Evolutionary conservation across 2,329 filamentous ascomycete genomes (phyloP).

Genomic region (Colletotrichum magnum): DNA sequence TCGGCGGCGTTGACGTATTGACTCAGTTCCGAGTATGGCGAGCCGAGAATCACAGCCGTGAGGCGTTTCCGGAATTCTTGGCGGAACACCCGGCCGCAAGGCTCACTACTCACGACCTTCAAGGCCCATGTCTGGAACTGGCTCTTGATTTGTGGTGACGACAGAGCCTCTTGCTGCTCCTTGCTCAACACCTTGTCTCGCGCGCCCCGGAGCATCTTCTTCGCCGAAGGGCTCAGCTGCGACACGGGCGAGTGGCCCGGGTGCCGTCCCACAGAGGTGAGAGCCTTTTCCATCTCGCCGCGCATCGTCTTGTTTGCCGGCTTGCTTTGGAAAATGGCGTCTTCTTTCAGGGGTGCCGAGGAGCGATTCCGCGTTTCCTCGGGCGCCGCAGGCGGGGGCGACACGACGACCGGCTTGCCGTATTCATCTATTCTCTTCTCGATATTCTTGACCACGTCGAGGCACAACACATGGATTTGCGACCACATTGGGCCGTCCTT

Average conservation of each 20-base stretch:
- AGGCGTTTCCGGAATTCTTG: conserved; percentile 77
- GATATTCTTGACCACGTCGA: conserved; percentile 78
- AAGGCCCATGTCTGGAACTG: conserved; percentile 64
- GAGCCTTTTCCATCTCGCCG: conserved; percentile 61
- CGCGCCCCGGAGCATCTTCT: conserved; percentile 63
- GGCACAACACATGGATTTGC: conserved; percentile 79
- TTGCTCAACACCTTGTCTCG: conserved; percentile 64
- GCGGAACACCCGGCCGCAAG: conserved; percentile 78
- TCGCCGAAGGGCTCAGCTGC: conserved; percentile 65
- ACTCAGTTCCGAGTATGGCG: conserved; percentile 78
- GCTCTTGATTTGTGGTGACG: conserved; percentile 62
- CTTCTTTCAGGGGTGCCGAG: conserved; percentile 59
- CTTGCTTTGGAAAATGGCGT: conserved; percentile 60
- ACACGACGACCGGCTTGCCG: conserved; percentile 59
- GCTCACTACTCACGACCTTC: conserved; percentile 60
- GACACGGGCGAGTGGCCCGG: conserved; percentile 65
- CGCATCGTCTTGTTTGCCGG: conserved; percentile 55
- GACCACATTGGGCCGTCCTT: conserved; percentile 85
- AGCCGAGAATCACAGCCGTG: conserved; percentile 78
- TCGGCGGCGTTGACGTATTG: conserved; percentile 81
- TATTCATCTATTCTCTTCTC: conserved; percentile 76
- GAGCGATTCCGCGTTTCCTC: conserved; percentile 52
- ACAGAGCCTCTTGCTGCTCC: conserved; percentile 68
- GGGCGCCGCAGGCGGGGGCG: conserved; percentile 50
- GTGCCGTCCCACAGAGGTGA: conserved; percentile 59